Conservation (phyloP, 2,329 filamentous ascomycete species). For the Cladobotryum mycophilum region DNA sequence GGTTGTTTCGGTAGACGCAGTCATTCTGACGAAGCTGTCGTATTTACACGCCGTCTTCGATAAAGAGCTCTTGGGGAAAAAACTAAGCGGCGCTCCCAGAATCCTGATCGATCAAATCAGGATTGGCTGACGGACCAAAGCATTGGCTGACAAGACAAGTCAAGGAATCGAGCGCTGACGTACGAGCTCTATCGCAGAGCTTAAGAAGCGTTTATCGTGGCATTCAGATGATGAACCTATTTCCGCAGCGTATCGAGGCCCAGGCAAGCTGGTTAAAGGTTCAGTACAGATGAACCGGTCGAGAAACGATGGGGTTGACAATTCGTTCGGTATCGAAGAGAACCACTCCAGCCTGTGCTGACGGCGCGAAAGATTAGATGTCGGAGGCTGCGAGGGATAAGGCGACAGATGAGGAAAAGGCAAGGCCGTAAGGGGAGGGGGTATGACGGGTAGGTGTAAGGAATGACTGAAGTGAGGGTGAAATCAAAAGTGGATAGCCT, state of each 20-base stretch:
- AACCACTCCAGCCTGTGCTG: neutral
- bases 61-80: neutral
- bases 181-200: slow-evolving; percentile 33
- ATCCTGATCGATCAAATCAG: neutral
- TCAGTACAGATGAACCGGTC: neutral
- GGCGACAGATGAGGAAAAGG: slow-evolving; percentile 10
- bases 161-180: slow-evolving; percentile 20
- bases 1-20: slow-evolving; percentile 66
- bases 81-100: slow-evolving; percentile 1
- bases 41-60: slow-evolving; percentile 7
- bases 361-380: slow-evolving; percentile 2
- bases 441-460: slow-evolving; percentile 17
- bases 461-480: slow-evolving; percentile 36
- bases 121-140: slow-evolving; percentile 3
- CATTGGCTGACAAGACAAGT: slow-evolving; percentile 16
- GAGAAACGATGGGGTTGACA: neutral
- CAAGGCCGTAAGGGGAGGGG: slow-evolving; percentile 4
- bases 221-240: slow-evolving; percentile 26
- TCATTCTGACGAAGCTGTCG: slow-evolving; percentile 52
- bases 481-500: slow-evolving; percentile 31
- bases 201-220: slow-evolving; percentile 25
- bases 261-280: neutral
- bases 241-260: neutral
- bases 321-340: neutral
- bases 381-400: slow-evolving; percentile 7